These are phyloP conservation scores for Monosporozyma siamensis DNA, from an alignment of 805 yeast genomes.

Conservation along the genomic window DNA sequence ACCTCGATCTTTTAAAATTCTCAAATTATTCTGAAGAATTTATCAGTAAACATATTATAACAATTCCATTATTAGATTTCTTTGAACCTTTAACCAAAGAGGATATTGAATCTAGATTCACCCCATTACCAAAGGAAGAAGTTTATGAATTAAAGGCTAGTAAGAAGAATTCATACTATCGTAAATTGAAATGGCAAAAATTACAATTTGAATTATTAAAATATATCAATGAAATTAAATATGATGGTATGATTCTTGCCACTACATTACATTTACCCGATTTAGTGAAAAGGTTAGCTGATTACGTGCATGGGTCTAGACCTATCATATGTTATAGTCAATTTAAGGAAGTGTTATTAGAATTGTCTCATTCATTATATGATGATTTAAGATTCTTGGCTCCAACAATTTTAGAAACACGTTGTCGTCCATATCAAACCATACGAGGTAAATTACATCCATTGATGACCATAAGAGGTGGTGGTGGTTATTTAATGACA, in stretches of 20 bases:
- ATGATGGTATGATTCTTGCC: slow-evolving; percentile 69
- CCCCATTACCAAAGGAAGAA: slow-evolving; percentile 39
- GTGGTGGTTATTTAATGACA: slow-evolving; percentile 79
- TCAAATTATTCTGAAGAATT: slow-evolving; percentile 52
- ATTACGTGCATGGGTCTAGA: slow-evolving; percentile 71
- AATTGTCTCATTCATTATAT: slow-evolving; percentile 54
- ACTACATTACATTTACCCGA: slow-evolving; percentile 63
- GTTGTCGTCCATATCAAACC: slow-evolving; percentile 83
- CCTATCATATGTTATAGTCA: slow-evolving; percentile 78
- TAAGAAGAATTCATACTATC: slow-evolving; percentile 56
- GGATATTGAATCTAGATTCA: slow-evolving; percentile 36
- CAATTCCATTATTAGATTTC: slow-evolving; percentile 70
- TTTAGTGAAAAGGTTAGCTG: slow-evolving; percentile 51
- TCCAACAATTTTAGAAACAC: slow-evolving; percentile 72
- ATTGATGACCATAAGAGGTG: slow-evolving; percentile 83
- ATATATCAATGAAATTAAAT: slow-evolving; percentile 41
- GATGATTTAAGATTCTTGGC: slow-evolving; percentile 66
- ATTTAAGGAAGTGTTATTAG: slow-evolving; percentile 69
- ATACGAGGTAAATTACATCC: slow-evolving; percentile 94
- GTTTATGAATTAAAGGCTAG: slow-evolving; percentile 46
- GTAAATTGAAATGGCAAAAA: slow-evolving; percentile 45
- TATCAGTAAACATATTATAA: slow-evolving; percentile 47
- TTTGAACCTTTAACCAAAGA: slow-evolving; percentile 57
- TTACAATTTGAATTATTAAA: slow-evolving; percentile 37
- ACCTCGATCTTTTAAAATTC: slow-evolving; percentile 58